Base-by-base conservation (phyloP, 495 filamentous ascomycete genomes). In the Hyaloscypha bicolor region DNA sequence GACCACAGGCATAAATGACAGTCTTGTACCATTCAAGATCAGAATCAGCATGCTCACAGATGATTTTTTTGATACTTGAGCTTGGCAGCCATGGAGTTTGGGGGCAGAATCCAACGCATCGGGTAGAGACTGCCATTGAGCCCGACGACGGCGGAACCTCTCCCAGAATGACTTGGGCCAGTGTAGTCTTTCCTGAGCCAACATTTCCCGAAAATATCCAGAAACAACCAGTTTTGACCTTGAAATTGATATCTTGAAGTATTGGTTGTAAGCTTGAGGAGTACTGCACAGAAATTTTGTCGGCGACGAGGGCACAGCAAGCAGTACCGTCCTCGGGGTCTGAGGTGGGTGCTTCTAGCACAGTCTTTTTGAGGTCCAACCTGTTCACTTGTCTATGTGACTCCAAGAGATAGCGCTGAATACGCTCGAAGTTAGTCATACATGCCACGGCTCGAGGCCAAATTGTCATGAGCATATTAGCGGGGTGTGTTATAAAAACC, bases 81-180 rank as follows among this genome's bases (percentile, higher is more conserved):
- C 90, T 94, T 71, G 93, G 91, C 16, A 96, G 80, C 92, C 92
- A 96, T 14, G 92, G 90, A 6, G 85, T 89, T 71, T 96, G 92
- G 4, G 89, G 85, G 72, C 91, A 94, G 76, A 93, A 94, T 14
- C 87, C 92, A 2, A 94, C 79, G 77, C 87, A 87, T 57, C 87
- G 86, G 22, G 82, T 84, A 1, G 90, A 87, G 12, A 88, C 74
- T 6, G 77, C 73, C n/a, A 83, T 80, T 6, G 83, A 78, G 8
- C 92, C 92, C 16, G 74, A 73, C 16, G 82, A 74, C 68, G 81
- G 82, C 69, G 93, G 88, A 14, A 96, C 78, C 71, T 96, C 92
- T 1, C 92, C 91, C 2, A 94, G 78, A 3, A 94, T 76, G 22
- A 89, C 88, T 74, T 92, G 87, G 14, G 93, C 76, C 25, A 96